Evolutionary conservation across 2,329 filamentous ascomycete species (phyloP).

Genomic region (Venturia asperata): DNA sequence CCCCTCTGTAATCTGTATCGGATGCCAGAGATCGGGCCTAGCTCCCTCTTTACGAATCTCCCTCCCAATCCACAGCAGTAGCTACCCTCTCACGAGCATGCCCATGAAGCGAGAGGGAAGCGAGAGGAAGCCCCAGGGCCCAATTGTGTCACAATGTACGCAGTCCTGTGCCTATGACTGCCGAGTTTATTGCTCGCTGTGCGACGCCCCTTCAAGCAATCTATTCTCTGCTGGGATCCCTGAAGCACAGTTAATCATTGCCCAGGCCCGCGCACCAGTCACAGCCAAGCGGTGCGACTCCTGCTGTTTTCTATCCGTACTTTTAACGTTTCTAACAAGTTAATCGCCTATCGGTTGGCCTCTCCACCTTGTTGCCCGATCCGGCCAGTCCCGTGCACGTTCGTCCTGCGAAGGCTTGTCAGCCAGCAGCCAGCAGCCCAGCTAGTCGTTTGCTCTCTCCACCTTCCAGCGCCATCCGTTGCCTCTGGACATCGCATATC

Average conservation of each 20-base stretch:
- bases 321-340: conserved; percentile 8
- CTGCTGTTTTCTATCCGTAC: conserved; percentile 2
- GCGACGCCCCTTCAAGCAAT: conserved; percentile 1
- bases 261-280: background rate
- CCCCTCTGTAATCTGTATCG: no score
- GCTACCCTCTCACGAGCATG: background rate
- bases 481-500: conserved; percentile 5
- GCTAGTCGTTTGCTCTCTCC: background rate
- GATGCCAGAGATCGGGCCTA: no score
- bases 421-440: conserved; percentile 1
- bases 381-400: conserved; percentile 12
- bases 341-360: conserved; percentile 2
- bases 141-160: background rate
- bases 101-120: conserved; percentile 2
- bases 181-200: conserved; percentile 11
- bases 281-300: background rate
- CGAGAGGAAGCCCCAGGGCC: background rate
- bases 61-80: background rate
- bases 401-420: background rate
- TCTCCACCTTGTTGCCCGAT: conserved; percentile 14
- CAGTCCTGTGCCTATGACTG: conserved; percentile 1
- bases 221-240: conserved; percentile 12
- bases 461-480: conserved; percentile 3
- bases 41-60: background rate
- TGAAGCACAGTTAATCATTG: background rate